Base-by-base conservation (phyloP, 768 basidiomycete species). In the Suillus tomentosus region DNA sequence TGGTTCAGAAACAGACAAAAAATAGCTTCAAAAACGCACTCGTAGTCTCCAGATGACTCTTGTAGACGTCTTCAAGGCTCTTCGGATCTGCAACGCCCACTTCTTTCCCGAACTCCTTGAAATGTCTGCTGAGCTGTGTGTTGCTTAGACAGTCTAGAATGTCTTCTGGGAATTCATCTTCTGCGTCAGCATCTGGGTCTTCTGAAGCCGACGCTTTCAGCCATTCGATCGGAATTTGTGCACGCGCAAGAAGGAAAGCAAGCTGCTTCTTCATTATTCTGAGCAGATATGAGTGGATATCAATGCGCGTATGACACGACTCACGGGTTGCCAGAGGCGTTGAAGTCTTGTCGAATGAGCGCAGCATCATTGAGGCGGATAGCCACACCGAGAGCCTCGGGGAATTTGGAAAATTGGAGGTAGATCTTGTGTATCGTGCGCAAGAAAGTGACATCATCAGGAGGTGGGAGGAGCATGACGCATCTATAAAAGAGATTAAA, bases 21-120 rank as follows among this genome's bases (percentile, higher is more conserved):
- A 19, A 47, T n/a, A 27, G 7, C 22, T 15, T 1, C 19, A 27
- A 39, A 40, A 5, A 39, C 85, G 68, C 72, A 90, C 96, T 83
- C 5, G 92, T 91, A 68, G 91, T 92, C 73, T 99, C 97, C 14
- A 98, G 80, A 79, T 99, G 96, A 3, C 89, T 87, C 75, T 99
- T 99, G 81, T 99, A 99, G 24, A 99, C 94, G 75, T 99, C 97
- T 72, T 99, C 97, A 59, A 98, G 79, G 57, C 89, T 91, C 81
- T 94, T 95, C 5, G 97, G 84, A 34, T 98, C 96, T 5, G 81
- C 78, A 3, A 96, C 96, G 53, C 90, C 94, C 36, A 99, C 80
- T 76, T 98, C 96, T 74, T 94, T 96, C 19, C 96, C 96, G 70
- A 97, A 99, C 13, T 88, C 88, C 53, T 86, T 86, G 86, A 99